These are phyloP conservation scores for Seiridium cupressi DNA, from an alignment of 2,329 filamentous ascomycete genomes.

Conservation along the genomic window DNA sequence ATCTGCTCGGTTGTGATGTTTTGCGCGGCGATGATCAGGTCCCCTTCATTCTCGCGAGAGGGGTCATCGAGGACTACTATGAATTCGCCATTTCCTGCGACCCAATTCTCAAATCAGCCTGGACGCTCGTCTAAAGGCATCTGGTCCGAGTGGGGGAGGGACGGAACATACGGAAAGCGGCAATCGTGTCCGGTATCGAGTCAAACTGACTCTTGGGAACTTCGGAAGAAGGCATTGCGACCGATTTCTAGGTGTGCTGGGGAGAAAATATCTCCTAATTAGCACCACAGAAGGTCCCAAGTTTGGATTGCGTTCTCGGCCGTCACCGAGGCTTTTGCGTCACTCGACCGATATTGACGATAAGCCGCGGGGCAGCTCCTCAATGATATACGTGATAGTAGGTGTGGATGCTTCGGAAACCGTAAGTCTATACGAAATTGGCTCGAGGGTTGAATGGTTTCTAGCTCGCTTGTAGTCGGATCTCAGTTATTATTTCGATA, in stretches of 20 bases:
- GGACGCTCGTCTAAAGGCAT: slow-evolving; percentile 11
- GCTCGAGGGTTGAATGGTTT: neutral
- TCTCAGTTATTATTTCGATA: no score
- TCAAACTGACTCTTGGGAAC: slow-evolving; percentile 57
- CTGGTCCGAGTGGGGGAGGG: slow-evolving; percentile 6
- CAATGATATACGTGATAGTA: neutral
- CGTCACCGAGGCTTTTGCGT: neutral
- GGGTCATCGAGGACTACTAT: slow-evolving; percentile 93
- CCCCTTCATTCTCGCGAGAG: slow-evolving; percentile 94
- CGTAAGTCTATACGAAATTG: neutral
- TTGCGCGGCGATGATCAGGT: slow-evolving; percentile 91
- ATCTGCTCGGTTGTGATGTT: slow-evolving; percentile 85
- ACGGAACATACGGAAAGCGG: slow-evolving; percentile 58
- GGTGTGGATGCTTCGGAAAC: neutral
- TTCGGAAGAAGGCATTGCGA: slow-evolving; percentile 47
- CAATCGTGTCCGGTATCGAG: slow-evolving; percentile 62
- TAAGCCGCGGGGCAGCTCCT: slow-evolving; percentile 7
- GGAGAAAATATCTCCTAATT: neutral
- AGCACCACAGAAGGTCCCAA: neutral
- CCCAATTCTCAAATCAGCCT: neutral
- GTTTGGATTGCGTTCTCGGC: neutral
- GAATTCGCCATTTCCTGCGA: slow-evolving; percentile 76
- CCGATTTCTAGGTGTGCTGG: slow-evolving; percentile 10
- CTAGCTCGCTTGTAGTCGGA: no score
- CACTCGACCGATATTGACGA: slow-evolving; percentile 1